Evolutionary conservation across 2,329 filamentous ascomycete genomes (phyloP), one percentile per base, ranked within the genome.

Genomic region (Fusarium buxicola): DNA sequence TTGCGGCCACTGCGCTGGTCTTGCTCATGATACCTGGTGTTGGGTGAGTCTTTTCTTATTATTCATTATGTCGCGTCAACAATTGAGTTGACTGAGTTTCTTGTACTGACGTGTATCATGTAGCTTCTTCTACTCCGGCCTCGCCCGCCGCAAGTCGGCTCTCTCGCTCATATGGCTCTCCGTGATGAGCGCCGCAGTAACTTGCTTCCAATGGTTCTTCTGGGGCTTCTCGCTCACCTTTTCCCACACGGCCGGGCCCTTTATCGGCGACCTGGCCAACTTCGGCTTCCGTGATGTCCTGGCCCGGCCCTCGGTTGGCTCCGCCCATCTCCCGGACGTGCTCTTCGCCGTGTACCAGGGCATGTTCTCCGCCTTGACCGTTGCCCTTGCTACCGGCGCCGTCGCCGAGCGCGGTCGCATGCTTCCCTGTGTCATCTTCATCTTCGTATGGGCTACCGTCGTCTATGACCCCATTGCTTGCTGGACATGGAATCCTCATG

Each of bases 161-260:
- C 82, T 97, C 49, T 95, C 92, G 18, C 81, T 97, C 60, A 92
- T 97, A 76, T 96, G 92, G 92, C 87, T 96, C 21, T 94, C 92
- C 5, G 83, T 96, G 73, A 96, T 96, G 91, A 86, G 92, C 16
- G 87, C 89, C 1, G 92, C 89, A 11, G 89, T 96, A 46, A 89
- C 92, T 31, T 90, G 88, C 24, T 96, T 96, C 77, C 92, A 96
- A 76, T 97, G 93, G 93, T 96, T 96, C 81, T 92, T 95, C 82
- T 95, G 92, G 92, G 92, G 92, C 35, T 95, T 92, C 75, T 93
- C 90, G 5, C 79, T 95, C 10, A 87, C 91, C 43, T 95, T 94
- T 75, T 95, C 92, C 13, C 92, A 94, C 77, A 83, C 84, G 3
- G 90, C 90, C 24, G 88, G 89, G 41, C 85, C 81, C 36, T 96